A percentile compares a stretch with the other conserved stretches of the same genome.
These are phyloP conservation scores for Trichoderma pleuroti DNA, from an alignment of 2,329 filamentous ascomycete species.

Conservation along the genomic window DNA sequence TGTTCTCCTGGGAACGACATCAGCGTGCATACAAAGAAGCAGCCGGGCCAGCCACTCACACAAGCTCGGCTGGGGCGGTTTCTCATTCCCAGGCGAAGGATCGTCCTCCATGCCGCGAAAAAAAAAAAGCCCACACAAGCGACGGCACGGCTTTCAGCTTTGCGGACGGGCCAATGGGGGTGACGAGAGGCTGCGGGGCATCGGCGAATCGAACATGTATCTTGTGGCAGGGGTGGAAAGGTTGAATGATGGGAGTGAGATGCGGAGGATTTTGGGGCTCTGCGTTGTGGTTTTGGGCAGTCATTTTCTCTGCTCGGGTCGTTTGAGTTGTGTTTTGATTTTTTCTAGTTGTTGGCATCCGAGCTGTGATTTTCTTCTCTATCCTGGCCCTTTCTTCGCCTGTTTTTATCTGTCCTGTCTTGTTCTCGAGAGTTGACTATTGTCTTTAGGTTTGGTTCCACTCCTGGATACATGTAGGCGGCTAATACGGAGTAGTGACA, in stretches of 20 bases:
- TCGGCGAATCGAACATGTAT: neutral
- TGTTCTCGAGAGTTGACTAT: neutral
- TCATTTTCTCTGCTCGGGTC: neutral
- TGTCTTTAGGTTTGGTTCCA: neutral
- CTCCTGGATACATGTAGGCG: neutral
- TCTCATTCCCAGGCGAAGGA: neutral
- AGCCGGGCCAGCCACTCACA: neutral
- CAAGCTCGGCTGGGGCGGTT: neutral
- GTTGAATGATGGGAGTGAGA: neutral
- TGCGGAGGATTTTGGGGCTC: neutral
- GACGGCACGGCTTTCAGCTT: neutral
- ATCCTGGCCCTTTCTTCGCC: neutral
- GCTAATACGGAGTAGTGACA: neutral
- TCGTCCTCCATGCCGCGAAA: constrained; percentile 8
- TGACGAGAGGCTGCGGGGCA: neutral
- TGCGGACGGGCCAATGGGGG: neutral
- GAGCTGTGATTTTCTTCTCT: neutral
- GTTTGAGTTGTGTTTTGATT: neutral
- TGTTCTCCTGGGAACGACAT: neutral
- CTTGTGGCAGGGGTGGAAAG: neutral
- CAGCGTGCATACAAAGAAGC: constrained; percentile 3
- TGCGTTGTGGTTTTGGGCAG: neutral
- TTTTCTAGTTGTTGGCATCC: neutral
- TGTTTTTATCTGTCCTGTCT: neutral
- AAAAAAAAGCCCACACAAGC: neutral